Evolutionary conservation across 305 asterid species (phyloP).

Genomic region (Caryopteris hybrid): DNA sequence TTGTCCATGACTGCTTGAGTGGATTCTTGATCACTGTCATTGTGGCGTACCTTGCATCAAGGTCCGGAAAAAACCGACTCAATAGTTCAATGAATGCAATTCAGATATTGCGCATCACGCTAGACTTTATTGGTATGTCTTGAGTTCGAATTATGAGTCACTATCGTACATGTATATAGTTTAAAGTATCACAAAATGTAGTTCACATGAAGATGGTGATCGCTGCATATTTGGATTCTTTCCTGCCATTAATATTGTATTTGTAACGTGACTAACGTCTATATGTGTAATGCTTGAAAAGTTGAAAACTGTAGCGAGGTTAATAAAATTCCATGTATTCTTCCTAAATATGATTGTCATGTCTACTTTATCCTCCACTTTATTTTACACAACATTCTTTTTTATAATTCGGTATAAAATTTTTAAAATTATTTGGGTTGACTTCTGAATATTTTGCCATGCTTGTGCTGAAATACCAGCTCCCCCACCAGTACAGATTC

Average conservation of each 20-base stretch:
- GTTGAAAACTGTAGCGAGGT: too few species aligned
- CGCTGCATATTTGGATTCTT: too few species aligned
- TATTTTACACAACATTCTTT: background rate
- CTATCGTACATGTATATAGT: background rate
- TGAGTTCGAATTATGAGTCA: background rate
- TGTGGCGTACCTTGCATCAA: slow-evolving; percentile 71
- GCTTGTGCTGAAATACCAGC: background rate
- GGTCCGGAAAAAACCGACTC: slow-evolving; percentile 62
- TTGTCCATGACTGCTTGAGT: slow-evolving; percentile 82
- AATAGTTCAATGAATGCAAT: slow-evolving; percentile 63
- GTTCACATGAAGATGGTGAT: too few species aligned
- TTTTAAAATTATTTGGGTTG: background rate
- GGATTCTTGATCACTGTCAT: slow-evolving; percentile 76
- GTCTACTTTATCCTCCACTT: too few species aligned
- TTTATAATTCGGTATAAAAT: background rate
- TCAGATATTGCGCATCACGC: slow-evolving; percentile 84
- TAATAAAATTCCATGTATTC: too few species aligned
- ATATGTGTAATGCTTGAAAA: too few species aligned
- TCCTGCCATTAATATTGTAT: too few species aligned
- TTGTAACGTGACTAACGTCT: too few species aligned
- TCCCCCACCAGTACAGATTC: background rate
- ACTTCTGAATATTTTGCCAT: too few species aligned
- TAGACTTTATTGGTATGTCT: slow-evolving; percentile 83
- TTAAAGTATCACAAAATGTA: background rate
- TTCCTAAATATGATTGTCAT: too few species aligned